Percentiles rank a stretch among this genome's conserved stretches.
These are phyloP conservation scores for Ophiostoma sp. DNA, from an alignment of 2,329 filamentous ascomycete species.

Conservation along the genomic window DNA sequence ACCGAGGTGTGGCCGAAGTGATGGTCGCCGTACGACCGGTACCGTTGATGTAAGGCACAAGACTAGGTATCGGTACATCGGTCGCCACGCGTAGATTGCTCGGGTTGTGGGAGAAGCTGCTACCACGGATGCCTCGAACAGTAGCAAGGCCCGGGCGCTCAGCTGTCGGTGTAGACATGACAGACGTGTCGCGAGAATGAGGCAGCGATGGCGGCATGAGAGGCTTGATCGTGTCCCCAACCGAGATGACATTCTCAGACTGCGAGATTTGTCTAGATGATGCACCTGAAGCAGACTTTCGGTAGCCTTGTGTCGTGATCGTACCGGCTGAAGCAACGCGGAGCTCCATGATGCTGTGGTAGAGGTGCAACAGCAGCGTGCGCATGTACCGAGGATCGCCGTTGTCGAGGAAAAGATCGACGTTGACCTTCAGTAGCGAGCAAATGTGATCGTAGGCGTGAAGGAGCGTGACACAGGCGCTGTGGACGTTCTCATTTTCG, in stretches of 20 bases:
- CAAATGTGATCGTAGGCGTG: constrained; percentile 67
- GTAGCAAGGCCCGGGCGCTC: constrained; percentile 46
- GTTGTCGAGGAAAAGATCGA: constrained; percentile 64
- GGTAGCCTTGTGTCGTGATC: constrained; percentile 37
- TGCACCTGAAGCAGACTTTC: constrained; percentile 16
- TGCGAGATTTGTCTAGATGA: constrained; percentile 20
- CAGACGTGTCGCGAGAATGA: constrained; percentile 31
- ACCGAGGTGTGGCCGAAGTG: constrained; percentile 70
- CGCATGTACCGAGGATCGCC: constrained; percentile 67
- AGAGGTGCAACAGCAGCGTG: constrained; percentile 62
- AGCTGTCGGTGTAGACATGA: constrained; percentile 49
- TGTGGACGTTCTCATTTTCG: constrained; percentile 64
- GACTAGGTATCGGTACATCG: constrained; percentile 46
- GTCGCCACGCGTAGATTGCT: constrained; percentile 59
- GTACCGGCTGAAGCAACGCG: constrained; percentile 48
- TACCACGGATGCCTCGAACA: constrained; percentile 42
- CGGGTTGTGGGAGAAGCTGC: constrained; percentile 47
- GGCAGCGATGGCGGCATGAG: constrained; percentile 48
- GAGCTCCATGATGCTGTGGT: constrained; percentile 68
- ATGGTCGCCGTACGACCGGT: constrained; percentile 52
- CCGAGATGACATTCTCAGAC: constrained; percentile 30
- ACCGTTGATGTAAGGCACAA: constrained; percentile 51
- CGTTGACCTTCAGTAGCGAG: constrained; percentile 59
- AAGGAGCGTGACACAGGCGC: constrained; percentile 63
- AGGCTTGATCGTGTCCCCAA: constrained; percentile 44